Conservation (phyloP, 208 protist genomes). For the Trypanosoma avium region DNA sequence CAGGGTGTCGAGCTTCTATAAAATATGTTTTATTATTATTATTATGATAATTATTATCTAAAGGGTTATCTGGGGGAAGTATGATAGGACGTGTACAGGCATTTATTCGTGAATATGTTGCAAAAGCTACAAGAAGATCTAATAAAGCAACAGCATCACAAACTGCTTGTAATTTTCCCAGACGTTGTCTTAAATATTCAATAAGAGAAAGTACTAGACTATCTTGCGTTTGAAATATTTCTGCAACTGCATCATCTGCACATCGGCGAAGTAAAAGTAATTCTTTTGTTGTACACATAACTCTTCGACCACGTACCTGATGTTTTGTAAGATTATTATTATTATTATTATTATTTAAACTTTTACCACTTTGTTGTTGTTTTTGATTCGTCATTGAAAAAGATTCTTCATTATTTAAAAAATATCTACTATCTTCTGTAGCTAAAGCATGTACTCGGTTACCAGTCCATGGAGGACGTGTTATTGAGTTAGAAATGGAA, state of each 20-base stretch:
- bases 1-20: slow-evolving; percentile 33
- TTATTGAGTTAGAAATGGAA: too few relatives aligned
- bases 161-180: slow-evolving; percentile 82
- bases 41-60: too few relatives aligned
- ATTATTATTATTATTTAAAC: neutral
- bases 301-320: slow-evolving; percentile 25
- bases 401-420: too few relatives aligned
- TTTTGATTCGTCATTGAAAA: too few relatives aligned
- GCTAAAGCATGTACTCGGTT: too few relatives aligned
- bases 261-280: slow-evolving; percentile 63
- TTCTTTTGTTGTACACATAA: slow-evolving; percentile 77
- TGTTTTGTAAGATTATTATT: slow-evolving; percentile 16
- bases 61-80: slow-evolving; percentile 6
- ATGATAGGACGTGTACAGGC: slow-evolving; percentile 45
- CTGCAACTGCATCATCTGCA: slow-evolving; percentile 51
- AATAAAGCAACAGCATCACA: slow-evolving; percentile 87
- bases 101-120: slow-evolving; percentile 49
- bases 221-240: slow-evolving; percentile 68
- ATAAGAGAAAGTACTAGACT: slow-evolving; percentile 56
- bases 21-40: slow-evolving; percentile 42
- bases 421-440: too few relatives aligned
- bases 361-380: neutral
- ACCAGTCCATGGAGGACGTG: too few relatives aligned
- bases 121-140: slow-evolving; percentile 82
- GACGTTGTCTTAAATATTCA: slow-evolving; percentile 43